Conservation (phyloP, 805 yeast genomes). For the Metschnikowia vanudenii region DNA sequence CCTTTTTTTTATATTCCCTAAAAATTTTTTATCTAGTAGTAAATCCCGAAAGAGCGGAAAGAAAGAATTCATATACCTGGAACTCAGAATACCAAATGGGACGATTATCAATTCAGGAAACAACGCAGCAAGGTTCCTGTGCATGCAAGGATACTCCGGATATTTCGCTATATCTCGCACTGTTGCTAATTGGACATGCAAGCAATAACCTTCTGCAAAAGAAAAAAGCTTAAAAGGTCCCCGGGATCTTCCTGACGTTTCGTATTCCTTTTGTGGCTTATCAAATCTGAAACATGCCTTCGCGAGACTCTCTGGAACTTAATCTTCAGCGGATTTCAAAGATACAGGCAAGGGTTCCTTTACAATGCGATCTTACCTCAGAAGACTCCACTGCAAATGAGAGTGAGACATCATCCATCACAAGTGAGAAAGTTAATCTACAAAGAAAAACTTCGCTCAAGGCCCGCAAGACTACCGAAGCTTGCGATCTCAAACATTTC, state of each 20-base stretch:
- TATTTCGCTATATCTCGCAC: constrained; percentile 9
- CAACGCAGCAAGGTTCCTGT: constrained; percentile 2
- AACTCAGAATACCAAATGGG: too few species aligned
- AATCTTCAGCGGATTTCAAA: constrained; percentile 12
- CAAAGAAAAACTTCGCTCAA: constrained; percentile 1
- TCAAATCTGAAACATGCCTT: constrained; percentile 3
- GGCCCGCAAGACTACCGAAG: neutral
- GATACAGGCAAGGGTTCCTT: constrained; percentile 8
- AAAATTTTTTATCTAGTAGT: too few species aligned
- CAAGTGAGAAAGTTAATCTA: neutral
- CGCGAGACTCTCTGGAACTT: constrained; percentile 4
- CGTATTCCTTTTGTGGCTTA: too few species aligned
- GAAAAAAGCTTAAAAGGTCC: neutral
- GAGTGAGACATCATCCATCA: constrained; percentile 8
- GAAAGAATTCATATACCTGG: neutral
- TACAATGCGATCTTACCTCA: constrained; percentile 10
- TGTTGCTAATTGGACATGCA: constrained; percentile 3
- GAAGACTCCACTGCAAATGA: constrained; percentile 8
- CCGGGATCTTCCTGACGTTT: neutral
- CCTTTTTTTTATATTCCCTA: too few species aligned
- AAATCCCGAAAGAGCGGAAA: neutral
- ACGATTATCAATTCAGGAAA: neutral
- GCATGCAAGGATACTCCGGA: constrained; percentile 2
- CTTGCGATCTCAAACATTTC: neutral
- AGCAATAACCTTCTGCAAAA: neutral